phyloP scores from a whole-genome alignment of 345 rosid genomes.

The Eutrema yunnanense region DNA sequence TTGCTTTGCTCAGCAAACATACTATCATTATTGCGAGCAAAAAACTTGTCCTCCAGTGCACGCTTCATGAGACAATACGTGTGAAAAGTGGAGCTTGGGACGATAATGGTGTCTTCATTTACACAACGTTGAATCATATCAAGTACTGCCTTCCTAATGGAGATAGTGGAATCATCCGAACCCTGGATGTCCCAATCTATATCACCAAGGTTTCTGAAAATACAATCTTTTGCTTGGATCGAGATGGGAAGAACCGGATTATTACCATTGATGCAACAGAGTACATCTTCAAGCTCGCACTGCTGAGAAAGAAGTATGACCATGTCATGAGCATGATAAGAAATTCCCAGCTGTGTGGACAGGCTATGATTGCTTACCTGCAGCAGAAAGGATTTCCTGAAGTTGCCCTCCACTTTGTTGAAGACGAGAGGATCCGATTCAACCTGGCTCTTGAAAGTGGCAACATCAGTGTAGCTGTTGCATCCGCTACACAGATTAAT shows the following conservation, averaged over 20 bases:
- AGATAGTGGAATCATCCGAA: constrained; percentile 80
- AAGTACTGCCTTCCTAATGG: constrained; percentile 97
- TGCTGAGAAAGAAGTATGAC: not conserved
- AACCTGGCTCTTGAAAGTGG: constrained; percentile 2
- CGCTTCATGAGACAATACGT: constrained; percentile 91
- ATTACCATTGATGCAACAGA: constrained; percentile 15
- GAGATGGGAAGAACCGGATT: constrained; percentile 74
- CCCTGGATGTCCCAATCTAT: constrained; percentile 85
- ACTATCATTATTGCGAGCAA: constrained; percentile 83
- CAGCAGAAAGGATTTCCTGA: not conserved
- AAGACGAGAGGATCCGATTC: not conserved
- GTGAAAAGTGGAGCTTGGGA: constrained; percentile 99
- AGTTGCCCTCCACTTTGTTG: not conserved
- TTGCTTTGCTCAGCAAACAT: constrained; percentile 95
- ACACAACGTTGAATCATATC: constrained; percentile 32
- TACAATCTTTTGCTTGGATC: constrained; percentile 75
- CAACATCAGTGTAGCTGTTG: not conserved
- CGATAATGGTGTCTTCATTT: constrained; percentile 52
- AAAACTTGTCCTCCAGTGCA: constrained; percentile 83
- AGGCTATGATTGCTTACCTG: not conserved
- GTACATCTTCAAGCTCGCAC: not conserved
- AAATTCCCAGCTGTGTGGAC: not conserved
- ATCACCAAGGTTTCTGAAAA: constrained; percentile 74
- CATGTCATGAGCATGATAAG: not conserved
- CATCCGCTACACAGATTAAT: not conserved